These are phyloP conservation scores for Epichloe typhina DNA, from an alignment of 2,329 filamentous ascomycete genomes.

Conservation along the genomic window DNA sequence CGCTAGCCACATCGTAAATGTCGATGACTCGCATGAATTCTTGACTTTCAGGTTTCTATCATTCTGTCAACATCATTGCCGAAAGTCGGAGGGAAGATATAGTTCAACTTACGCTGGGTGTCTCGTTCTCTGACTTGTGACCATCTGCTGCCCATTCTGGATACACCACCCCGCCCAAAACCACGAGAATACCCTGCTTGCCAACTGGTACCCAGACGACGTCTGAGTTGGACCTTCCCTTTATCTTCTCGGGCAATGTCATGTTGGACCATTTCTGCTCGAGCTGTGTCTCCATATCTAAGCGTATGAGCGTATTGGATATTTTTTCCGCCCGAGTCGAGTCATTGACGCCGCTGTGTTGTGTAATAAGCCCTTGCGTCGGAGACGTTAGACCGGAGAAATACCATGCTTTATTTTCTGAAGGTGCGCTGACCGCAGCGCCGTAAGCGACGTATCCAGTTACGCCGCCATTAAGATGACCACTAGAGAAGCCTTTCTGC, in stretches of 20 bases:
- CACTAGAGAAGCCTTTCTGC: conserved; percentile 27
- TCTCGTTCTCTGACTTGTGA: conserved; percentile 15
- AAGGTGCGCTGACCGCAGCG: conserved; percentile 49
- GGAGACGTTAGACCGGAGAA: conserved; percentile 49
- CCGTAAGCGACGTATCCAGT: conserved; percentile 53
- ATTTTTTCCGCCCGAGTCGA: conserved; percentile 28
- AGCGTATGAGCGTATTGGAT: conserved; percentile 44
- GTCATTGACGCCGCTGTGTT: conserved; percentile 15
- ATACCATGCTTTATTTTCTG: conserved; percentile 59
- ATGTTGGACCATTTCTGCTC: conserved; percentile 42
- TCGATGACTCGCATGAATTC: conserved; percentile 60
- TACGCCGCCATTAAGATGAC: conserved; percentile 28
- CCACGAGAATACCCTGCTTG: conserved; percentile 60
- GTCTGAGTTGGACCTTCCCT: conserved; percentile 48
- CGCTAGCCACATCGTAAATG: conserved; percentile 60
- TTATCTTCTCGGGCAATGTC: conserved; percentile 35
- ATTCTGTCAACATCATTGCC: conserved; percentile 1
- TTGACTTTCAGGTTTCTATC: conserved; percentile 49
- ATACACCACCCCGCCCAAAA: conserved; percentile 59
- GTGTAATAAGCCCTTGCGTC: conserved; percentile 35
- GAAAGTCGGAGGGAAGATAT: not conserved
- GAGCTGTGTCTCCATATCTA: conserved; percentile 43
- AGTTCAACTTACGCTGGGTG: conserved; percentile 19
- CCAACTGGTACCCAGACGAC: conserved; percentile 69
- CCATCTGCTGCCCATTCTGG: conserved; percentile 33